Evolutionary conservation across 495 filamentous ascomycete species (phyloP).

Genomic region (Lophium mytilinum): DNA sequence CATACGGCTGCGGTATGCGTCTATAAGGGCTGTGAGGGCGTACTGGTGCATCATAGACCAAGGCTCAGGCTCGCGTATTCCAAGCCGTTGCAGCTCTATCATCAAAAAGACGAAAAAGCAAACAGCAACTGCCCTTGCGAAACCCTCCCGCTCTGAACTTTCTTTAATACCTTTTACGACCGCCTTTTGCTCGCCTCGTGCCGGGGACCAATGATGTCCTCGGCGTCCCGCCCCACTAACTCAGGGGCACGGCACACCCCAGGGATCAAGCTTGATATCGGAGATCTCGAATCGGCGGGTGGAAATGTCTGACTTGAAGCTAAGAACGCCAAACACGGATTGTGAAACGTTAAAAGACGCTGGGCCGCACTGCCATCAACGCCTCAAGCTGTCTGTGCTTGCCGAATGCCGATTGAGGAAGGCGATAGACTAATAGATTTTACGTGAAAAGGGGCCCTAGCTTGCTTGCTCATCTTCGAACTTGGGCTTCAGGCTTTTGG

Average conservation of each 20-base stretch:
- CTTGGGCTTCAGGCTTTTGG: background rate
- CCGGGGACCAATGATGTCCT: background rate
- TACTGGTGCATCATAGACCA: too few relatives aligned
- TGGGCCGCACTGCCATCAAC: background rate
- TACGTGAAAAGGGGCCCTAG: background rate
- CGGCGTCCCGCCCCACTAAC: background rate
- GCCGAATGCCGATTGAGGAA: background rate
- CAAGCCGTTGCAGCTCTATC: background rate
- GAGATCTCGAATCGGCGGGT: background rate
- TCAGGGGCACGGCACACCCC: constrained; percentile 1
- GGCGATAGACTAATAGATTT: background rate
- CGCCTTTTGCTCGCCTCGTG: background rate
- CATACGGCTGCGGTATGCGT: too few relatives aligned
- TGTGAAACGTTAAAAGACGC: background rate
- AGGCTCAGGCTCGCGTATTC: too few relatives aligned
- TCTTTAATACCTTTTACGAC: background rate
- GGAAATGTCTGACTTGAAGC: background rate
- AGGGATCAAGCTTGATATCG: background rate
- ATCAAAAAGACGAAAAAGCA: background rate
- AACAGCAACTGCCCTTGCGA: background rate
- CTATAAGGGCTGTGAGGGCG: too few relatives aligned
- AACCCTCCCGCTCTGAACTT: background rate
- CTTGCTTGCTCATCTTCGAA: background rate
- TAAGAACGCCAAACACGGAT: background rate
- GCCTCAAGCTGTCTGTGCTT: background rate